Evolutionary conservation across 2,329 filamentous ascomycete genomes (phyloP).

Genomic region (Colletotrichum ledebouriae): DNA sequence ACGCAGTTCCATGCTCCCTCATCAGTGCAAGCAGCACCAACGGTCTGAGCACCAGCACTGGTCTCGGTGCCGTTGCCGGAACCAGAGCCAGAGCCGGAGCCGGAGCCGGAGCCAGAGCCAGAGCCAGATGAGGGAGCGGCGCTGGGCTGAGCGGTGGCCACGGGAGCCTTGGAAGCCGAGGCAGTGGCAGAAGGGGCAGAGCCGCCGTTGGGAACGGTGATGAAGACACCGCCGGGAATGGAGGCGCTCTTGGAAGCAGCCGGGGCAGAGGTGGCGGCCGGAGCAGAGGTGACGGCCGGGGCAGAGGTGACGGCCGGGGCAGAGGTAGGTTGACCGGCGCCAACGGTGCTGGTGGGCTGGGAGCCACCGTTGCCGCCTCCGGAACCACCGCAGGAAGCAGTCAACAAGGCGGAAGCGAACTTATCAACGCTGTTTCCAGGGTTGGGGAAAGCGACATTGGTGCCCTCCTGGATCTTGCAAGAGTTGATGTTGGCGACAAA

Average conservation of each 20-base stretch:
- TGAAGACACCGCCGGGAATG: slow-evolving; percentile 57
- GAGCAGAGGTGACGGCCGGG: slow-evolving; percentile 40
- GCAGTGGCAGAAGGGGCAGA: slow-evolving; percentile 43
- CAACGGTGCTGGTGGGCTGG: neutral
- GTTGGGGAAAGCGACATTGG: slow-evolving; percentile 12
- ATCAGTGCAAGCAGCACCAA: slow-evolving; percentile 59
- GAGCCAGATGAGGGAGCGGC: slow-evolving; percentile 12
- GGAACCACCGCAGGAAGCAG: slow-evolving; percentile 4
- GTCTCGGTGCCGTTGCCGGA: slow-evolving; percentile 36
- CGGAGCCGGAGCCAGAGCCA: neutral
- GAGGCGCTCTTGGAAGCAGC: slow-evolving; percentile 40
- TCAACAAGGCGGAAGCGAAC: slow-evolving; percentile 1
- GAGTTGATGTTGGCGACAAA: slow-evolving; percentile 77
- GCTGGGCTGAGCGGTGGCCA: slow-evolving; percentile 30
- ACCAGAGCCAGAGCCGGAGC: slow-evolving; percentile 37
- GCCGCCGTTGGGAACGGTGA: slow-evolving; percentile 48
- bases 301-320: slow-evolving; percentile 23
- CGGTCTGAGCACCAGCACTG: slow-evolving; percentile 51
- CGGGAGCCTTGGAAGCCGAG: slow-evolving; percentile 37
- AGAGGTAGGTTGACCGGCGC: slow-evolving; percentile 28
- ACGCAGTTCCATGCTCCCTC: slow-evolving; percentile 70
- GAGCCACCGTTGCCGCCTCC: slow-evolving; percentile 13
- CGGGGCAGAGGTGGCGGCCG: slow-evolving; percentile 38
- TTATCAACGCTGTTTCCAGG: neutral
- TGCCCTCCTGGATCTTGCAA: slow-evolving; percentile 66